phyloP scores from a whole-genome alignment of 495 filamentous ascomycete species.

The Cladorrhinum samala region DNA sequence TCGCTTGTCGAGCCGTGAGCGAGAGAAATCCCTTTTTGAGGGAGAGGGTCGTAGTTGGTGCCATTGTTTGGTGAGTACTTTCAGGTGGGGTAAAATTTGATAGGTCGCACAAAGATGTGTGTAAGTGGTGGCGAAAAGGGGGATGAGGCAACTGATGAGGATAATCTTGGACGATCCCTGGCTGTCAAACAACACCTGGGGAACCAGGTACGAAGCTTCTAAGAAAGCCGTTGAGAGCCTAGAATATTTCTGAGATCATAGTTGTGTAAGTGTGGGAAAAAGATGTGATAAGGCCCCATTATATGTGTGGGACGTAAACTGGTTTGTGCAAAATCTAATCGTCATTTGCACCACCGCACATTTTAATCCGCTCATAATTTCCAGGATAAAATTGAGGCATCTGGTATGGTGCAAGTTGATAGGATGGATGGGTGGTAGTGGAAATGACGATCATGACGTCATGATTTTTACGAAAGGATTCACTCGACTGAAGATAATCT shows the following conservation, averaged over 20 bases:
- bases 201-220: not conserved
- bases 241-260: too few species aligned
- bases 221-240: not conserved
- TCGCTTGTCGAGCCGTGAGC: not conserved
- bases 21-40: conserved; percentile 13
- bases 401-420: too few species aligned
- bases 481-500: too few species aligned
- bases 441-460: not conserved
- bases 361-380: too few species aligned
- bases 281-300: too few species aligned
- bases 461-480: not conserved
- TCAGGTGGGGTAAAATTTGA: not conserved
- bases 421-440: not conserved
- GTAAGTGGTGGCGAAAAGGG: not conserved
- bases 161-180: not conserved
- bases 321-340: too few species aligned
- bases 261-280: too few species aligned
- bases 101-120: not conserved
- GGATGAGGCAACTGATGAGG: not conserved
- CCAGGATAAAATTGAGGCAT: too few species aligned
- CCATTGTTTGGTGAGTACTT: not conserved
- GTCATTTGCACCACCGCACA: too few species aligned
- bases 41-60: conserved; percentile 22
- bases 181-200: too few species aligned
- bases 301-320: too few species aligned